Evolutionary conservation across 495 filamentous ascomycete species (phyloP), one percentile per base, ranked within the genome.

Genomic region (Cercophora samala): DNA sequence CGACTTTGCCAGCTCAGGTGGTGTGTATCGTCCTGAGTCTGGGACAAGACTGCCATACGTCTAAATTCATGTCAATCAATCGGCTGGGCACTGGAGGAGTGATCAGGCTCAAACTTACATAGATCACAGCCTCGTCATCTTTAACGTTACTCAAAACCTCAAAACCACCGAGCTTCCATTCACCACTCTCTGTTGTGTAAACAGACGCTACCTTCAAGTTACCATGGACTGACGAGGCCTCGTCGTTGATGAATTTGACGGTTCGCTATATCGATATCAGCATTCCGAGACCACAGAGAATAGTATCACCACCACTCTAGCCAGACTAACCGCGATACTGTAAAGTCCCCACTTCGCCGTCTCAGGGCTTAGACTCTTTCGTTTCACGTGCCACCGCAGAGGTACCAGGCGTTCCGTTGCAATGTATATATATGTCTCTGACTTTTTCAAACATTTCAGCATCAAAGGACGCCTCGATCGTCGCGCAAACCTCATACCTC

Each of bases 81-180:
- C 26, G 15, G 25, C 15, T 37, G 22, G 21, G 2, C 17, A n/a
- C 8, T 11, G n/a, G 53, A 5, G 62, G 22, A 22, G n/a, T n/a
- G n/a, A n/a, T n/a, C n/a, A 46, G 11, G 0, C 15, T 46, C 37
- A 9, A 46, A 58, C 62, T 68, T 71, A 94, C 91, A 76, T 97
- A 96, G 71, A 97, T 93, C 53, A 97, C 83, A 8, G 92, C 90
- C 62, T 97, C 90, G 64, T 97, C 93, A 46, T 98, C 95, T 74
- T 97, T 97, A 78, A 97, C 90, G 22, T 91, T 96, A 78, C 94
- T 97, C 51, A 98, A 75, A 11, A 96, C 84, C 69, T 99, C 96
- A 65, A 98, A 95, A 9, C 95, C 95, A 4, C 91, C 93, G 3
- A 99, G 79, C 75, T 95, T 97, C 95, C 95, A 99, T 75, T 98